Evolutionary conservation across 768 basidiomycete genomes (phyloP), one percentile per base, ranked within the genome.

Genomic region (Rossbeevera mucosa): DNA sequence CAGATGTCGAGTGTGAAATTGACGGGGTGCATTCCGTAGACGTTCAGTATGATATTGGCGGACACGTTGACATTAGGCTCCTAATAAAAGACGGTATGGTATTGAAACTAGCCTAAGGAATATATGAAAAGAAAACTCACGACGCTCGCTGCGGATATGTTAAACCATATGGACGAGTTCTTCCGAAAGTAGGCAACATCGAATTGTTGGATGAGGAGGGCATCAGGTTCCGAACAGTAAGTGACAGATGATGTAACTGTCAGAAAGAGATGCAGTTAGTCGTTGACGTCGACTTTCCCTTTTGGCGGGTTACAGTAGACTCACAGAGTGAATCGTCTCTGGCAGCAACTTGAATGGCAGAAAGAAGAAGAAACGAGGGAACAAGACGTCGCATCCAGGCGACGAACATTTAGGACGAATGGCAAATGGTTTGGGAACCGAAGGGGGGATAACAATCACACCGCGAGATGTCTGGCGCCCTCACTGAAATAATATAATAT

Each of bases 1-100:
- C 95, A 98, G 28, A 97, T 80, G 71, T 95, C 80, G 56, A 96
- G 71, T n/a, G 91, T 91, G 55, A 86, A 63, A 66, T 96, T 96
- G 58, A 94, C 62, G 16, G 87, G 82, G 26, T 82, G 78, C 68
- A 86, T 82, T 48, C 93, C 94, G 59, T 97, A 97, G n/a, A 87
- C 88, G 53, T 90, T 88, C 63, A 94, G 72, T 61, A 89, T 76
- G 47, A 96, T 72, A 63, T 87, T 88, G 29, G 91, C 94, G 3
- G 82, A 78, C 49, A 95, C 90, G 62, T 81, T 91, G 60, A 93
- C 77, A 64, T 88, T 81, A 43, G 82, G 64, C 75, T 85, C 77
- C 88, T 90, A 21, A 28, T 5, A 46, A 36, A 53, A 21, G 58
- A 54, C 44, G 50, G 22, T 57, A 57, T 48, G 54, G 55, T 49